Percentiles rank a stretch among this genome's conserved stretches.
phyloP scores from a whole-genome alignment of 768 basidiomycete species.

The Boletus rufocinnamomeus region DNA sequence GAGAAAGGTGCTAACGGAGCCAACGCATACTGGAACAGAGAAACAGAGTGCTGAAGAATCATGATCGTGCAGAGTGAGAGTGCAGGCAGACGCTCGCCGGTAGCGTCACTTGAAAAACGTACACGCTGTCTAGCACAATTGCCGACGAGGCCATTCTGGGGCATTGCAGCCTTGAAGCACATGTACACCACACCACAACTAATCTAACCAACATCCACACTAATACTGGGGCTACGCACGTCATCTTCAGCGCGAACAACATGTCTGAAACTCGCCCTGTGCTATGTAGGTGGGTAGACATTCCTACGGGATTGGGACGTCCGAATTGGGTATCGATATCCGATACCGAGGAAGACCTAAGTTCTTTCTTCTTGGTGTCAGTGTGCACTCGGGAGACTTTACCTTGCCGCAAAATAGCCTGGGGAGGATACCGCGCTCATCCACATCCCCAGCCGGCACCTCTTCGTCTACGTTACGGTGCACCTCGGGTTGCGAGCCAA shows the following conservation, averaged over 20 bases:
- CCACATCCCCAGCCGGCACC: neutral
- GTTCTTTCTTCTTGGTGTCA: neutral
- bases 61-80: conserved; percentile 19
- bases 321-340: no score
- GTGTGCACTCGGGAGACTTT: neutral
- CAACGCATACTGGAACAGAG: conserved; percentile 53
- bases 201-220: no score
- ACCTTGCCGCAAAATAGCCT: neutral
- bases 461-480: no score
- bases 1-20: conserved; percentile 65
- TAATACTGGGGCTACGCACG: no score
- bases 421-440: neutral
- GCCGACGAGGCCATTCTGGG: conserved; percentile 13
- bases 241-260: no score
- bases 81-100: neutral
- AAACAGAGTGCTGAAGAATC: conserved; percentile 45
- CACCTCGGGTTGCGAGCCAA: neutral
- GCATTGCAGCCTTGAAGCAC: neutral
- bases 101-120: no score
- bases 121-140: neutral
- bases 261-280: no score
- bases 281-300: no score
- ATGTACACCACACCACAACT: no score
- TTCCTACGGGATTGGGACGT: no score
- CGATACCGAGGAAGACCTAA: no score